Evolutionary conservation across 2,329 filamentous ascomycete genomes (phyloP).

Genomic region (Daldinia sp.): DNA sequence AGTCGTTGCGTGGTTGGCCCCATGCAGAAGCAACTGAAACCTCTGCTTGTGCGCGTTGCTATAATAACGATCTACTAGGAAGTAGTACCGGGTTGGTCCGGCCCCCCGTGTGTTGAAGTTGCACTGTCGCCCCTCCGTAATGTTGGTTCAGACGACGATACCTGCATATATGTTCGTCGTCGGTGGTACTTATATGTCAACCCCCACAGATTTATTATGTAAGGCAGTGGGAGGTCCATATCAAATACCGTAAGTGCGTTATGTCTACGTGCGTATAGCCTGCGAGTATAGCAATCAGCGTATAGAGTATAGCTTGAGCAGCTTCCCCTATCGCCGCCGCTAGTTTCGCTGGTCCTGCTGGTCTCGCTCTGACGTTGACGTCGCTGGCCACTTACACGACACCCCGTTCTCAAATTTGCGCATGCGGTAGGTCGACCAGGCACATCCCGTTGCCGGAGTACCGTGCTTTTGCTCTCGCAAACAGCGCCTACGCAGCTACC

Average conservation of each 20-base stretch:
- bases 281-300: neutral
- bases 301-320: neutral
- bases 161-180: constrained; percentile 29
- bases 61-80: constrained; percentile 39
- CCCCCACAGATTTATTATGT: constrained; percentile 37
- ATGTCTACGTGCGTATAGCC: neutral
- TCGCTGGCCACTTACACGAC: constrained; percentile 19
- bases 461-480: neutral
- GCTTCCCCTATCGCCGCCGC: neutral
- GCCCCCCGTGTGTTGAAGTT: constrained; percentile 35
- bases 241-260: constrained; percentile 6
- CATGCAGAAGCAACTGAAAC: constrained; percentile 30
- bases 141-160: constrained; percentile 36
- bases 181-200: constrained; percentile 37
- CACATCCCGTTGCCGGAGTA: neutral
- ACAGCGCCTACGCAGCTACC: constrained; percentile 4
- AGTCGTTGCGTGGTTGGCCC: constrained; percentile 30
- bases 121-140: constrained; percentile 28
- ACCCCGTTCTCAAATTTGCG: constrained; percentile 3
- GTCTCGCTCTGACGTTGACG: neutral
- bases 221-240: constrained; percentile 28
- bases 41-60: constrained; percentile 30
- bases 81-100: constrained; percentile 38
- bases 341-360: neutral
- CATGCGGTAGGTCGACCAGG: constrained; percentile 10